These are phyloP conservation scores for Russula vinacea DNA, from an alignment of 768 basidiomycete species.

Conservation along the genomic window DNA sequence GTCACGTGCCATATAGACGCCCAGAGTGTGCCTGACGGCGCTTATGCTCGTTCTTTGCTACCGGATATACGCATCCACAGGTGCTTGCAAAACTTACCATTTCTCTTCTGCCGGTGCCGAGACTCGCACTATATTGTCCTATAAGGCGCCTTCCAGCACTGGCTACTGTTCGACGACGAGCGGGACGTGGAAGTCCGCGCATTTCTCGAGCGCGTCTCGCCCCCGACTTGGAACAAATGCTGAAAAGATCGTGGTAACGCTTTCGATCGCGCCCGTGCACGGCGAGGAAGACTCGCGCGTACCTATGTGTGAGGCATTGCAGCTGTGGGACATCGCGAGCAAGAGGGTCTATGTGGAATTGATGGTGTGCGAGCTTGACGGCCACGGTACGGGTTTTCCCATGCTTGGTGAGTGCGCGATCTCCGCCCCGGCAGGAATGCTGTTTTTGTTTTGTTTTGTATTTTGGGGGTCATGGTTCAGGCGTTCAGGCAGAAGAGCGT, in stretches of 20 bases:
- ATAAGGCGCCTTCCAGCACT: too few relatives aligned
- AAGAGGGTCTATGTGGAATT: slow-evolving; percentile 37
- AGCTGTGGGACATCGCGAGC: slow-evolving; percentile 40
- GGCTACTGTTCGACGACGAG: slow-evolving; percentile 45
- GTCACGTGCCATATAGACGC: too few relatives aligned
- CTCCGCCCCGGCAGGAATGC: too few relatives aligned
- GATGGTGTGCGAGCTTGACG: slow-evolving; percentile 43
- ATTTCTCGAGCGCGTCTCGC: slow-evolving; percentile 42
- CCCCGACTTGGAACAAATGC: slow-evolving; percentile 41
- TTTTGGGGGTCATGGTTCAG: slow-evolving; percentile 15
- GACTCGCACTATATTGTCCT: too few relatives aligned
- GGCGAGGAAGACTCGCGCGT: slow-evolving; percentile 44
- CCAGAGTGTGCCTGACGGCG: too few relatives aligned
- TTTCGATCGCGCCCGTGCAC: slow-evolving; percentile 44
- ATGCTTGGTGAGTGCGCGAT: neutral
- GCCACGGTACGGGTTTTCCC: slow-evolving; percentile 38
- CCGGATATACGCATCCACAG: too few relatives aligned
- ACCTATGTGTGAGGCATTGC: slow-evolving; percentile 40
- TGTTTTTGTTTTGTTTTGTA: too few relatives aligned
- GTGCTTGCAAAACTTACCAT: too few relatives aligned
- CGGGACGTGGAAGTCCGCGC: slow-evolving; percentile 38
- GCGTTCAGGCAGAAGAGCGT: slow-evolving; percentile 46
- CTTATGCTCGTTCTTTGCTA: too few relatives aligned
- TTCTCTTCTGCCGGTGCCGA: too few relatives aligned
- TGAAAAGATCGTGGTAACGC: slow-evolving; percentile 38